Evolutionary conservation across 2,329 filamentous ascomycete species (phyloP), one percentile per base, ranked within the genome.

Genomic region (Apiospora phragmitis): DNA sequence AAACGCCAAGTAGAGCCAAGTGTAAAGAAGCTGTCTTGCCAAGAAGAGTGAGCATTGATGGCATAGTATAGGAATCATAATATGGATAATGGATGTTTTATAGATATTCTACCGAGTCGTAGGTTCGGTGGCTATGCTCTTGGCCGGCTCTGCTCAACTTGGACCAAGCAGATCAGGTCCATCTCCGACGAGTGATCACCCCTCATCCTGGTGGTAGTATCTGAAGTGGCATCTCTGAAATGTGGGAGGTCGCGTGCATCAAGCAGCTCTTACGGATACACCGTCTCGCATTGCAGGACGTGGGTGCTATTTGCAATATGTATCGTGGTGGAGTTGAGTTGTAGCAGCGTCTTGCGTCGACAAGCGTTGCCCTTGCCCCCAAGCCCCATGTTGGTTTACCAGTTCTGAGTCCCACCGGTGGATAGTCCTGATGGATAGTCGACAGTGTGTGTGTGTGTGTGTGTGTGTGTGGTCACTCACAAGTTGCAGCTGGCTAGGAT

Each of bases 1-100:
- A 62, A 62, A 62, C 55, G 55, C 55, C 55, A 62, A 62, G 55
- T 62, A 62, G 32, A 62, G 55, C 55, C 55, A 62, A 62, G 55
- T 62, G 11, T 14, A 32, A n/a, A 12, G 32, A 38, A 62, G 55
- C 55, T 62, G 6, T n/a, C 18, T 21, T 62, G 55, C 55, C 55
- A 62, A 62, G 55, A 62, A 62, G 55, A 38, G 21, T 62, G 32
- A 62, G 55, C 55, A 62, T 62, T 62, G 32, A 62, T 35, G 55
- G 55, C 55, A 35, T n/a, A n/a, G 32, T n/a, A n/a, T 35, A 38
- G 21, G 32, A 62, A 62, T 62, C 55, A 2, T 11, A 38, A 21
- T 38, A 62, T 62, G 55, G 55, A 38, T 62, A 62, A n/a, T 35
- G 29, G 32, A 38, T 62, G 55, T 62, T 62, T 62, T 62, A 62